phyloP scores from a whole-genome alignment of 805 yeast species.

The Candida michaelii region DNA sequence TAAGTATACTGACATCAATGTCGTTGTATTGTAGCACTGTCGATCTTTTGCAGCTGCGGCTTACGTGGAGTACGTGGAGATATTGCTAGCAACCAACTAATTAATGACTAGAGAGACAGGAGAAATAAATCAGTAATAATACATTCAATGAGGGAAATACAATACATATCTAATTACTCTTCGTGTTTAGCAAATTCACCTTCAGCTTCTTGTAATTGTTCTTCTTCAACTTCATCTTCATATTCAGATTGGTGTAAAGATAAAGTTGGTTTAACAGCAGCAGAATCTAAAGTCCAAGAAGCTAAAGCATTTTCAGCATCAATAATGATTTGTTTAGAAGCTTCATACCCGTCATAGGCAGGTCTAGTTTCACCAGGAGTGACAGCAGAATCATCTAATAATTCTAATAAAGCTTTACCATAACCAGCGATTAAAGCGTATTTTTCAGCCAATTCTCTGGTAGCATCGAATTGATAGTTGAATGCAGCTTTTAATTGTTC shows the following conservation, averaged over 20 bases:
- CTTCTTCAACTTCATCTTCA: slow-evolving; percentile 38
- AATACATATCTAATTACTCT: slow-evolving; percentile 15
- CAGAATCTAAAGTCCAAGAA: slow-evolving; percentile 80
- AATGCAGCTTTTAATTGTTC: slow-evolving; percentile 83
- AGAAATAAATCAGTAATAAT: too few species aligned
- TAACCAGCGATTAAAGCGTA: slow-evolving; percentile 84
- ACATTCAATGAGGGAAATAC: slow-evolving; percentile 1
- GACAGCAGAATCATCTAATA: slow-evolving; percentile 80
- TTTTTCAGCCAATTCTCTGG: slow-evolving; percentile 84
- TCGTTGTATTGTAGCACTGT: slow-evolving; percentile 2
- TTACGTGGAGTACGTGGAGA: not conserved
- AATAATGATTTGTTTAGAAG: slow-evolving; percentile 81
- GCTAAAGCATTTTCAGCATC: slow-evolving; percentile 84
- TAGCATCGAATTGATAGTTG: slow-evolving; percentile 81
- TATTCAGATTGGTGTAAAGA: slow-evolving; percentile 41
- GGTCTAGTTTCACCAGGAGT: slow-evolving; percentile 93
- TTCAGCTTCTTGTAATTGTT: slow-evolving; percentile 43
- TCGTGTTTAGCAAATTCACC: slow-evolving; percentile 52
- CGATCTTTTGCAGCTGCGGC: slow-evolving; percentile 5
- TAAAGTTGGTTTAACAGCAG: slow-evolving; percentile 79
- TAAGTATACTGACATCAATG: slow-evolving; percentile 1
- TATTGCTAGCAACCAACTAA: slow-evolving; percentile 4
- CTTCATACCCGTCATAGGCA: slow-evolving; percentile 85
- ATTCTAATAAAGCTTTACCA: slow-evolving; percentile 82
- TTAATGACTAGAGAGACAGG: not conserved